Evolutionary conservation across 768 basidiomycete species (phyloP).

Genomic region (Suillus hirtellus): DNA sequence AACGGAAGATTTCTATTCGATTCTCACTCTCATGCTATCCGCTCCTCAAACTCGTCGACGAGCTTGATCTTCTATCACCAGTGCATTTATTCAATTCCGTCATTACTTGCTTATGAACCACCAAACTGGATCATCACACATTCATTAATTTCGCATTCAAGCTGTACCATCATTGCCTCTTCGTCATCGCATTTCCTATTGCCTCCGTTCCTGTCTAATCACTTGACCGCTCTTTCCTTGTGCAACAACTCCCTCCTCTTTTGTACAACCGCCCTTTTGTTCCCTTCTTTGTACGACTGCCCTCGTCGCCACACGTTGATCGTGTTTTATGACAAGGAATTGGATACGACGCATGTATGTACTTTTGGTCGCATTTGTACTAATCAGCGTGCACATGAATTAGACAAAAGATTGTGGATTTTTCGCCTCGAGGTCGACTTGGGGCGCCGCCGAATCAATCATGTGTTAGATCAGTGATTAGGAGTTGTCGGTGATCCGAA

Average conservation of each 20-base stretch:
- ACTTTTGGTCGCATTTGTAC: slow-evolving; percentile 4
- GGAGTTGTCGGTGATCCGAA: not conserved
- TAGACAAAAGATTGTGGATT: not conserved
- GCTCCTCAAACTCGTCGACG: not conserved
- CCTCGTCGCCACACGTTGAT: not conserved
- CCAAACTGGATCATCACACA: slow-evolving; percentile 5
- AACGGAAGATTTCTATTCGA: not conserved
- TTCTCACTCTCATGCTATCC: slow-evolving; percentile 5
- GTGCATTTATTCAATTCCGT: slow-evolving; percentile 2
- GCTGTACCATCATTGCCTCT: not conserved
- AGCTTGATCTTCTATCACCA: slow-evolving; percentile 10
- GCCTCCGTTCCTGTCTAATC: not conserved
- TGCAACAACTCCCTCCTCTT: not conserved
- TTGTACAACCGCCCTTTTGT: not conserved
- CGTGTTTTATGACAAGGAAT: not conserved
- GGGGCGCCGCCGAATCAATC: not conserved
- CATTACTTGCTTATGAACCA: slow-evolving; percentile 5
- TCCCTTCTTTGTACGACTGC: not conserved
- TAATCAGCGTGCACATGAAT: slow-evolving; percentile 1
- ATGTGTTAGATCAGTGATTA: not conserved
- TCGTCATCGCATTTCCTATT: not conserved
- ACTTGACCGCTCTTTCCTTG: not conserved
- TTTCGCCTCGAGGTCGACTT: not conserved
- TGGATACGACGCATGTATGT: slow-evolving; percentile 5
- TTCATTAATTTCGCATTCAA: slow-evolving; percentile 3